Evolutionary conservation across 768 basidiomycete species (phyloP), one percentile per base, ranked within the genome.

Genomic region (Phaeolepiota aurea): DNA sequence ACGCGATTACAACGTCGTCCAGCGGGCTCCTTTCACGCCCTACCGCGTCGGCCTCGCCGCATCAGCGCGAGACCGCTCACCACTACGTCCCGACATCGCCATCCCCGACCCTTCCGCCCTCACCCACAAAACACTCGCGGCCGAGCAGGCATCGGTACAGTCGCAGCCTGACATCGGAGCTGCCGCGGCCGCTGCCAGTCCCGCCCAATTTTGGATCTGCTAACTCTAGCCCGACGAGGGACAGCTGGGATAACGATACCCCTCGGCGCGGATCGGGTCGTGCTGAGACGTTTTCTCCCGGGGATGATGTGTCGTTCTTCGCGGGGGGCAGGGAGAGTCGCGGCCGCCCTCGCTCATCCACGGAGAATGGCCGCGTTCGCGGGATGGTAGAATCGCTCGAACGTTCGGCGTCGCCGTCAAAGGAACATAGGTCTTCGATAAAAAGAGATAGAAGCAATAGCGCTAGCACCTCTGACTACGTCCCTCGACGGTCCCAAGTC

Each of bases 321-420:
- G n/a, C n/a, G n/a, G n/a, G n/a, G n/a, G n/a, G n/a, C n/a, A n/a
- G n/a, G n/a, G 33, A 35, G 16, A 5, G 9, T 9, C 12, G 33
- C 9, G 33, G 33, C 16, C 33, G 33, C 5, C 12, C 7, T n/a
- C 7, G 33, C 7, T 35, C 33, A 14, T 35, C 33, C 7, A 35
- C 33, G 7, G 33, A 19, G 16, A 51, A 55, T 19, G 52, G 54
- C 3, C 54, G 54, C 32, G 59, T 61, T 2, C 41, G 48, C 3
- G 57, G 57, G 7, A 54, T 61, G 50, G 50, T 61, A 1, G 53
- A 49, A 18, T 54, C 45, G n/a, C 49, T 58, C 13, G 59, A 61
- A 36, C 45, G 49, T 16, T 35, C 33, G 7, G 15, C 7, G 7
- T 35, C 33, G n/a, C 33, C 33, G 7, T n/a, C 14, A 31, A 31